These are phyloP conservation scores for Neopestalotiopsis clavispora DNA, from an alignment of 2,329 filamentous ascomycete species.

Conservation along the genomic window DNA sequence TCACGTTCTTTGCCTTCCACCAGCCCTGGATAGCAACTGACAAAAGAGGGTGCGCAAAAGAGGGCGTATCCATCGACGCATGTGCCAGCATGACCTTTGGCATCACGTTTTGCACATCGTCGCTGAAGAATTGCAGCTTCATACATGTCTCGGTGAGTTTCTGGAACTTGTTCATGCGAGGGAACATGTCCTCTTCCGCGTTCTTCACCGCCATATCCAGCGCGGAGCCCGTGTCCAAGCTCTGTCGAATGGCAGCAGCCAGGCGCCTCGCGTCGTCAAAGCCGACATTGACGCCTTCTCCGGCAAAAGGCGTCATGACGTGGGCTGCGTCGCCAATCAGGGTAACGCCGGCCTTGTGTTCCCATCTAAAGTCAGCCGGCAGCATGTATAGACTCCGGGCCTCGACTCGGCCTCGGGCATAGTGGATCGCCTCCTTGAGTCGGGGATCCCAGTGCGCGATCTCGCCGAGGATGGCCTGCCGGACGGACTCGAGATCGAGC, in stretches of 20 bases:
- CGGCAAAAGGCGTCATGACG: constrained; percentile 61
- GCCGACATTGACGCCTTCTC: constrained; percentile 63
- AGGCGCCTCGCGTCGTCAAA: constrained; percentile 59
- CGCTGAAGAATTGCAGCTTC: constrained; percentile 50
- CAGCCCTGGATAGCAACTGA: constrained; percentile 12
- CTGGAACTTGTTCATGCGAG: constrained; percentile 42
- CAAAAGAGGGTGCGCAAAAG: neutral
- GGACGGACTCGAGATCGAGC: constrained; percentile 41
- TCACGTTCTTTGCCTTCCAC: constrained; percentile 2
- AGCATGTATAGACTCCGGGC: constrained; percentile 57
- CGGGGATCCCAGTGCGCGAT: constrained; percentile 45
- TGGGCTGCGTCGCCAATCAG: constrained; percentile 66
- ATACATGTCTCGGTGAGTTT: constrained; percentile 49
- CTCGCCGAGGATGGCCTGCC: constrained; percentile 41
- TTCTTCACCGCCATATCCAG: constrained; percentile 37
- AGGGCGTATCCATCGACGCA: constrained; percentile 1
- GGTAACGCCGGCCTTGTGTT: constrained; percentile 52
- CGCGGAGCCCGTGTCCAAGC: constrained; percentile 25
- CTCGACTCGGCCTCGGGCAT: constrained; percentile 43
- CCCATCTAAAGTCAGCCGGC: constrained; percentile 54
- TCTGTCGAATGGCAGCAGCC: constrained; percentile 45
- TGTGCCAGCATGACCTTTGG: constrained; percentile 8
- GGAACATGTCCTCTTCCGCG: constrained; percentile 46
- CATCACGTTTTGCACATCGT: constrained; percentile 4
- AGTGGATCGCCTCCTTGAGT: constrained; percentile 46